Evolutionary conservation across 1,284 basidiomycete genomes (phyloP), one percentile per base, ranked within the genome.

Genomic region (Boletus calvinii): DNA sequence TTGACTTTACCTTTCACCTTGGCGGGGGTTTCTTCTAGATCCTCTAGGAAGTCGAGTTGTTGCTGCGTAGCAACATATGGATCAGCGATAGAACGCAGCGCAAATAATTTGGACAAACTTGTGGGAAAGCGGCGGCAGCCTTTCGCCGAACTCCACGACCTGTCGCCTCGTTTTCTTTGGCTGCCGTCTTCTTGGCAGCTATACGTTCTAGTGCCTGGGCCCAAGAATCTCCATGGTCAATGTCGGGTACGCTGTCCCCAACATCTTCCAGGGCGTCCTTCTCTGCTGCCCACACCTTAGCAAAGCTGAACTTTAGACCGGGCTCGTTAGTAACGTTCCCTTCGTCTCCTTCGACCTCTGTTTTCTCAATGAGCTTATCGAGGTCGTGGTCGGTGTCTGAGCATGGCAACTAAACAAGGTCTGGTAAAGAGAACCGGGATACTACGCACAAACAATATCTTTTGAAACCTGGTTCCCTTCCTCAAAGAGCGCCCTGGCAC

Each of bases 281-380:
- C 50, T 87, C 83, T 22, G 88, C 83, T 11, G 90, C 83, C 92
- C 92, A 94, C 40, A 95, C 80, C 65, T 93, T 93, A 4, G 92
- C 91, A 64, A 94, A 94, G 6, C 79, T 81, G 67, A 95, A 94
- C 5, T 81, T 75, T 41, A 81, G 70, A 47, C 70, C 73, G 26
- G 72, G 71, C 52, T 77, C 77, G 32, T 69, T 67, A 20, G 69
- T 63, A 50, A 76, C 70, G 61, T 81, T 75, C 58, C 76, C 64
- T 53, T 84, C 71, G 32, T 84, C 85, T 2, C 76, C 81, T 65
- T 92, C 87, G 52, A 78, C 75, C 69, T 94, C 90, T 0, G 91
- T 90, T 65, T 83, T 90, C 61, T 89, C 85, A 48, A 95, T 88
- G 20, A 96, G 80, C 39, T 83, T 87, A 40, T 92, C 85, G 48